phyloP scores from a whole-genome alignment of 2,329 filamentous ascomycete species.

The Sclerotinia borealis region DNA sequence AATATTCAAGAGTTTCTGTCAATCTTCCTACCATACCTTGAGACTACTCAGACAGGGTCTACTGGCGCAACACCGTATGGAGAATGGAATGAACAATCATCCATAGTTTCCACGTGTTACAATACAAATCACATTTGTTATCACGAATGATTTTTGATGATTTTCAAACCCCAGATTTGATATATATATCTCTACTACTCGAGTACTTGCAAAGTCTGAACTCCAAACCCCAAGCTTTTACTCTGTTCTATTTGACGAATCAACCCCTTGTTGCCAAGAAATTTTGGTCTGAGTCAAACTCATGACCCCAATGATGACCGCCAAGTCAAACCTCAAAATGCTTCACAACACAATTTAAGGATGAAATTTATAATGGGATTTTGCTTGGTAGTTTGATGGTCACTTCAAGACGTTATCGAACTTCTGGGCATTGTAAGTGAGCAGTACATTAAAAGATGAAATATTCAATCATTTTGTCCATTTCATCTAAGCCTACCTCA shows the following conservation, averaged over 20 bases:
- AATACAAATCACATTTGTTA: not conserved
- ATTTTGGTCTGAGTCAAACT: constrained; percentile 9
- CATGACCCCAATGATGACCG: not conserved
- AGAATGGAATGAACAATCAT: no score
- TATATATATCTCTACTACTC: not conserved
- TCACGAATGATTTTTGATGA: no score
- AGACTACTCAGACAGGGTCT: no score
- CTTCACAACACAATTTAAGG: constrained; percentile 3
- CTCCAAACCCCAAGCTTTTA: not conserved
- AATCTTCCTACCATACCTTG: no score
- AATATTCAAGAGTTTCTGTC: no score
- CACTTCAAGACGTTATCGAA: not conserved
- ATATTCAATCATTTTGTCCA: not conserved
- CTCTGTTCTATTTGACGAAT: not conserved
- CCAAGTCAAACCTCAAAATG: constrained; percentile 12
- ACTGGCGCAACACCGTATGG: not conserved
- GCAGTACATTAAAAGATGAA: not conserved
- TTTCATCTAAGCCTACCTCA: not conserved
- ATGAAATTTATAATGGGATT: not conserved
- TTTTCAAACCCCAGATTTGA: not conserved
- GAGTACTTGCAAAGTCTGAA: not conserved
- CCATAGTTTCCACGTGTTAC: no score
- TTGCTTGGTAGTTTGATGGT: constrained; percentile 7
- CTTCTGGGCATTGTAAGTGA: not conserved
- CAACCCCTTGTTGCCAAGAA: not conserved